Evolutionary conservation across 352 stramenopile species (phyloP).

Genomic region (Pythium pyrilobum): DNA sequence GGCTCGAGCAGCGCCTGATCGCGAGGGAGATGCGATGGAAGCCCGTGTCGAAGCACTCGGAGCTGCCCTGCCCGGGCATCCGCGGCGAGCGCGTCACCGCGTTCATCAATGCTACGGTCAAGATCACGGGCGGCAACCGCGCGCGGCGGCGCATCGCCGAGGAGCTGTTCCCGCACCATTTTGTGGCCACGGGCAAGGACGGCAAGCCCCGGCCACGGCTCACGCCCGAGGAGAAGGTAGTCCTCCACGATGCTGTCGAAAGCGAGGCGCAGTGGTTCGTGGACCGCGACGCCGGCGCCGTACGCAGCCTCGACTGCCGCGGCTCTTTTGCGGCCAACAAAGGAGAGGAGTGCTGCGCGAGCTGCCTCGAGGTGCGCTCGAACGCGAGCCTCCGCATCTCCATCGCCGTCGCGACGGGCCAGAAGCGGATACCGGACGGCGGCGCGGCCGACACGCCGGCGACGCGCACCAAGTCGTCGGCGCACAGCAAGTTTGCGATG

Average conservation of each 20-base stretch:
- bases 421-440: not conserved
- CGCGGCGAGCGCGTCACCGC: slow-evolving; percentile 44
- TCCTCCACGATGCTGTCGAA: slow-evolving; percentile 72
- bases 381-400: slow-evolving; percentile 46
- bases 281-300: slow-evolving; percentile 64
- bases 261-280: slow-evolving; percentile 73
- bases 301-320: slow-evolving; percentile 66
- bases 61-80: slow-evolving; percentile 62
- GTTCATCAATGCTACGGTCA: slow-evolving; percentile 51
- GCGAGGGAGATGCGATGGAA: slow-evolving; percentile 55
- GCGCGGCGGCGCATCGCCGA: slow-evolving; percentile 59
- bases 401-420: slow-evolving; percentile 6
- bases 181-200: slow-evolving; percentile 5
- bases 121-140: slow-evolving; percentile 59
- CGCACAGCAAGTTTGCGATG: slow-evolving; percentile 1
- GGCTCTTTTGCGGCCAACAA: slow-evolving; percentile 38
- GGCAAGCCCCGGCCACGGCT: slow-evolving; percentile 14
- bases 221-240: slow-evolving; percentile 34
- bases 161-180: slow-evolving; percentile 68
- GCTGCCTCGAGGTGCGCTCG: slow-evolving; percentile 40
- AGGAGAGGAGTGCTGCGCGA: slow-evolving; percentile 33
- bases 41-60: slow-evolving; percentile 25
- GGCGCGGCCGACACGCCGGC: not conserved
- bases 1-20: slow-evolving; percentile 39
- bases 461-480: not conserved